These are phyloP conservation scores for Diutina scorzettiae DNA, from an alignment of 1,139 yeast genomes.

Conservation along the genomic window DNA sequence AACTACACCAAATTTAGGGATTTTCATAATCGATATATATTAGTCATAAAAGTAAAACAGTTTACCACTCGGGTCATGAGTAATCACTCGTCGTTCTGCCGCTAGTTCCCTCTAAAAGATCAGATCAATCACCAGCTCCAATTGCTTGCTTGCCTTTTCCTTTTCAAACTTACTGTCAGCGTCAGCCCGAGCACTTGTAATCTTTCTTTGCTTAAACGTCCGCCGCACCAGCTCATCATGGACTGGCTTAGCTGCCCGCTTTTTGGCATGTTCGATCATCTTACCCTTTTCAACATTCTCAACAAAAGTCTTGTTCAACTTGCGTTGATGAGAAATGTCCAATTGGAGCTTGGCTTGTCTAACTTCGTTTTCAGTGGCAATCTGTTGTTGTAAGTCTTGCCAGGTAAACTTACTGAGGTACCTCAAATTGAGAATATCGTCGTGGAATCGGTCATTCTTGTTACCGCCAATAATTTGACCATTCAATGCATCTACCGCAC, in stretches of 20 bases:
- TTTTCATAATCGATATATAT: no score
- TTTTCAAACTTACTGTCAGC: slow-evolving; percentile 38
- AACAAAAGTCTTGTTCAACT: slow-evolving; percentile 72
- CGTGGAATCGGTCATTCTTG: slow-evolving; percentile 86
- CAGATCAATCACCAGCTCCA: slow-evolving; percentile 34
- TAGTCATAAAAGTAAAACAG: no score
- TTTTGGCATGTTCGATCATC: slow-evolving; percentile 41
- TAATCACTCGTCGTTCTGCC: no score
- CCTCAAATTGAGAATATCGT: slow-evolving; percentile 84
- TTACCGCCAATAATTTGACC: slow-evolving; percentile 88
- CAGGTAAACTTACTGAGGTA: slow-evolving; percentile 89
- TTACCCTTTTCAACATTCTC: slow-evolving; percentile 79
- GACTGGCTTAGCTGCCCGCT: slow-evolving; percentile 10
- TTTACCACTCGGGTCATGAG: no score
- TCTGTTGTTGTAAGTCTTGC: slow-evolving; percentile 89
- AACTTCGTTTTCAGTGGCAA: slow-evolving; percentile 80
- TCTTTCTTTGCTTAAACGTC: slow-evolving; percentile 50
- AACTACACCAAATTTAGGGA: no score
- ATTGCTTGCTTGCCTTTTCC: slow-evolving; percentile 29
- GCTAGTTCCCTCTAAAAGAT: no score
- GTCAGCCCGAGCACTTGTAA: slow-evolving; percentile 53
- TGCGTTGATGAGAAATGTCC: slow-evolving; percentile 81
- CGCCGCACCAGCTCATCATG: slow-evolving; percentile 17
- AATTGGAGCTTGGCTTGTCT: slow-evolving; percentile 80
- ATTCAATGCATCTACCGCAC: slow-evolving; percentile 77